Evolutionary conservation across 2,329 filamentous ascomycete species (phyloP), one percentile per base, ranked within the genome.

Genomic region (Stachybotrys elegans): DNA sequence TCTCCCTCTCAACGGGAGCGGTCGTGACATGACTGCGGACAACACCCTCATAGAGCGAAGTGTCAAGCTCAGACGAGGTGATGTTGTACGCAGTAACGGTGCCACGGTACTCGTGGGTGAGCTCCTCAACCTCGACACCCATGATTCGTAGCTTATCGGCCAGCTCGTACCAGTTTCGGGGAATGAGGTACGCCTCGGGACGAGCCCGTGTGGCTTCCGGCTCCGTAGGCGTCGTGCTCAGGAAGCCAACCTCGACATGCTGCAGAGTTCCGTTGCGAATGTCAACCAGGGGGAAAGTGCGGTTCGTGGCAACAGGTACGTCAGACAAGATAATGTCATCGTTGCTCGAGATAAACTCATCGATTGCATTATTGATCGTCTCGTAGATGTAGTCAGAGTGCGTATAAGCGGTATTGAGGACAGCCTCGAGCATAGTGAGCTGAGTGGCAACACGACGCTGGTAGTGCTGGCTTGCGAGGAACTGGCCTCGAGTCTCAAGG

Each of bases 101-200:
- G 34, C 34, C 34, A 17, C n/a, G n/a, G 19, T 17, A 37, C 6
- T 19, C 34, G 13, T 37, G n/a, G 6, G 12, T 12, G n/a, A 37
- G 34, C 34, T 37, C 34, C 16, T 37, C 34, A 20, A 37, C 34
- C 34, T 37, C 34, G 20, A 37, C 34, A 19, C 34, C 34, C 34
- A 21, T 17, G 34, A 37, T 37, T 16, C 34, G 34, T 12, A 37
- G 34, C n/a, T 21, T 17, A 6, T 37, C 34, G n/a, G 34, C 34
- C 13, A 37, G n/a, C n/a, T 21, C 34, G 19, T 5, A 17, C n/a
- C n/a, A 37, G 19, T 17, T 21, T 6, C 34, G 34, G n/a, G 34
- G 19, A 19, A 37, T 17, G 5, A 37, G n/a, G 34, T 37, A 37
- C 12, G 34, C 34, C 34, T 37, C 19, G 6, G 34, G 34, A 13